These are phyloP conservation scores for Polygonum maritimum DNA, from an alignment of 148 eudicot genomes.

Conservation along the genomic window DNA sequence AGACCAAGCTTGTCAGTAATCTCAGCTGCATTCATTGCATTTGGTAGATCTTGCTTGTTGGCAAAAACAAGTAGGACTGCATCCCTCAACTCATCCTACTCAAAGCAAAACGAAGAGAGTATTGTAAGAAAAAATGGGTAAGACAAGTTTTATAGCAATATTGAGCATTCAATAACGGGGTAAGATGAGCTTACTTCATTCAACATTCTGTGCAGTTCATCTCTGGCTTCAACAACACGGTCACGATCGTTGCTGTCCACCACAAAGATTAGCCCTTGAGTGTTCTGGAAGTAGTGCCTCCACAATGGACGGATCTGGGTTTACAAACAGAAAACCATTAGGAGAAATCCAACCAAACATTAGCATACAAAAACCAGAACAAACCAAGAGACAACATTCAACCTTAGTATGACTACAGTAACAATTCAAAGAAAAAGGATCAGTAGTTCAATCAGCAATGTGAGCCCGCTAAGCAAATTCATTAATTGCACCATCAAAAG, in stretches of 20 bases:
- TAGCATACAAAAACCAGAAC: background rate
- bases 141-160: background rate
- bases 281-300: constrained; percentile 42
- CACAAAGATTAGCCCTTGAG: constrained; percentile 38
- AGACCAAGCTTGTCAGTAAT: constrained; percentile 69
- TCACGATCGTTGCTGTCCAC: constrained; percentile 44
- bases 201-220: constrained; percentile 40
- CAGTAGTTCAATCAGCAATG: constrained; percentile 1
- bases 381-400: background rate
- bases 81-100: constrained; percentile 65
- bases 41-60: constrained; percentile 77
- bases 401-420: background rate
- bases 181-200: constrained; percentile 24
- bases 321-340: background rate
- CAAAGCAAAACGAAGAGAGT: background rate
- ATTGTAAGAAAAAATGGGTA: background rate
- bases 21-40: constrained; percentile 72
- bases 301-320: constrained; percentile 38
- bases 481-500: constrained; percentile 13
- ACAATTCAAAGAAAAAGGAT: background rate
- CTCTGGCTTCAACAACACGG: constrained; percentile 26
- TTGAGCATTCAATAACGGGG: background rate
- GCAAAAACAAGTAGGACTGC: constrained; percentile 66
- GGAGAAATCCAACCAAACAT: too few relatives aligned
- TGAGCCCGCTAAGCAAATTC: constrained; percentile 17